phyloP scores from a whole-genome alignment of 129 eudicot genomes.

The Tagetes erecta region DNA sequence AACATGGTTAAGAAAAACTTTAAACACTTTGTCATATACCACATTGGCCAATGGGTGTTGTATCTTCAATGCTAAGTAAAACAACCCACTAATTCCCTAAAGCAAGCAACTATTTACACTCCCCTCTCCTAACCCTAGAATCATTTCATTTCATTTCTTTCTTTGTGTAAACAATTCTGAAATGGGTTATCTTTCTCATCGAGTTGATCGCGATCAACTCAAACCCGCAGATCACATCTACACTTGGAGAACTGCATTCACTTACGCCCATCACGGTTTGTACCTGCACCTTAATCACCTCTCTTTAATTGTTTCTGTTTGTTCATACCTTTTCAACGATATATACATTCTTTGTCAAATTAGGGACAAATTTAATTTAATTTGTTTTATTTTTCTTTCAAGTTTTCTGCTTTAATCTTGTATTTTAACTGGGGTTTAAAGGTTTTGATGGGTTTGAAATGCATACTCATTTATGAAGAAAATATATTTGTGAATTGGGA shows the following conservation, averaged over 20 bases:
- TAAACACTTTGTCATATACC: too few relatives aligned
- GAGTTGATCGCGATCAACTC: conserved; percentile 12
- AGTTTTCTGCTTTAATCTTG: too few relatives aligned
- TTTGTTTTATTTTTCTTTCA: too few relatives aligned
- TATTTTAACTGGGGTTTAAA: too few relatives aligned
- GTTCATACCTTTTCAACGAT: neutral
- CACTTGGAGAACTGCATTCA: conserved; percentile 50
- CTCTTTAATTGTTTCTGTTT: neutral
- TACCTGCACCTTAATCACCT: neutral
- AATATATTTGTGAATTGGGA: too few relatives aligned
- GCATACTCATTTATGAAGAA: too few relatives aligned
- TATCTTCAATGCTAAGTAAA: neutral
- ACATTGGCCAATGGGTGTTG: neutral
- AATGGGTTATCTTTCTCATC: conserved; percentile 20
- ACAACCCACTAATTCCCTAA: neutral
- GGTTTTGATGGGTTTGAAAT: neutral
- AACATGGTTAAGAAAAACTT: too few relatives aligned
- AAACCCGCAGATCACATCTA: conserved; percentile 57
- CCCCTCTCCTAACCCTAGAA: neutral
- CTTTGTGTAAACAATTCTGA: neutral
- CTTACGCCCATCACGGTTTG: conserved; percentile 54
- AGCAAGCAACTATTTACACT: neutral
- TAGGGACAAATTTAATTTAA: too few relatives aligned
- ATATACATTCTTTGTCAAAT: neutral
- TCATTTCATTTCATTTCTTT: neutral